Percentiles rank a stretch among this genome's conserved stretches.
Evolutionary conservation across 2,329 filamentous ascomycete species (phyloP).

Genomic region (Trichoderma guizhouense): DNA sequence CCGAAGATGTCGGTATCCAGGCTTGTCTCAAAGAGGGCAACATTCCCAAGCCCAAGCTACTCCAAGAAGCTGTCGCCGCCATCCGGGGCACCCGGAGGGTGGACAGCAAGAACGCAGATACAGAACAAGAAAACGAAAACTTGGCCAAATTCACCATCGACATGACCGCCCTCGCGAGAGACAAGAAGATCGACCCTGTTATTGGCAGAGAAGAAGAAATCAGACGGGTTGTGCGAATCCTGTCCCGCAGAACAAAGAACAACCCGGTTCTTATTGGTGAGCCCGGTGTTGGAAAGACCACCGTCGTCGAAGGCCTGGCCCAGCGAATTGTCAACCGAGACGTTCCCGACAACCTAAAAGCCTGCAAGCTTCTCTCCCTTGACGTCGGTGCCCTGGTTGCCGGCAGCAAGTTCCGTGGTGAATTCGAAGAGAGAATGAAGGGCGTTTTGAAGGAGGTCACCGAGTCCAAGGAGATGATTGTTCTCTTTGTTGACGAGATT

Average conservation of each 20-base stretch:
- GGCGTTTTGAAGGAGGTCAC: constrained; percentile 96
- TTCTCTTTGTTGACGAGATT: constrained; percentile 98
- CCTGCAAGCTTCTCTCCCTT: constrained; percentile 89
- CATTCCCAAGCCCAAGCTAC: constrained; percentile 83
- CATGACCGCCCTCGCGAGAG: constrained; percentile 92
- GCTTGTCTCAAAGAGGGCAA: constrained; percentile 77
- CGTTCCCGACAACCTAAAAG: constrained; percentile 90
- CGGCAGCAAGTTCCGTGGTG: constrained; percentile 96
- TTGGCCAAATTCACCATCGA: constrained; percentile 98
- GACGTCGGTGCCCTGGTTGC: constrained; percentile 94
- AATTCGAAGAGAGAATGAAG: constrained; percentile 99
- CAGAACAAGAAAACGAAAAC: constrained; percentile 90
- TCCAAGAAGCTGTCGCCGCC: constrained; percentile 85
- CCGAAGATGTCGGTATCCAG: constrained; percentile 75
- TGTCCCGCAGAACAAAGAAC: constrained; percentile 94
- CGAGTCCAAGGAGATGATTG: constrained; percentile 91
- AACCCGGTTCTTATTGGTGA: constrained; percentile 98
- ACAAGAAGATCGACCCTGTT: constrained; percentile 97
- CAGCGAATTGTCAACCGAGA: constrained; percentile 95
- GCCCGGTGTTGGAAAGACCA: constrained; percentile 97
- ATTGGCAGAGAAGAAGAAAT: constrained; percentile 97
- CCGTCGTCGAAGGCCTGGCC: constrained; percentile 92
- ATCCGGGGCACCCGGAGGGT: constrained; percentile 92
- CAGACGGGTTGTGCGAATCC: constrained; percentile 82
- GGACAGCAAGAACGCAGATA: constrained; percentile 93